phyloP scores from a whole-genome alignment of 345 rosid species.

The Populus davidiana region DNA sequence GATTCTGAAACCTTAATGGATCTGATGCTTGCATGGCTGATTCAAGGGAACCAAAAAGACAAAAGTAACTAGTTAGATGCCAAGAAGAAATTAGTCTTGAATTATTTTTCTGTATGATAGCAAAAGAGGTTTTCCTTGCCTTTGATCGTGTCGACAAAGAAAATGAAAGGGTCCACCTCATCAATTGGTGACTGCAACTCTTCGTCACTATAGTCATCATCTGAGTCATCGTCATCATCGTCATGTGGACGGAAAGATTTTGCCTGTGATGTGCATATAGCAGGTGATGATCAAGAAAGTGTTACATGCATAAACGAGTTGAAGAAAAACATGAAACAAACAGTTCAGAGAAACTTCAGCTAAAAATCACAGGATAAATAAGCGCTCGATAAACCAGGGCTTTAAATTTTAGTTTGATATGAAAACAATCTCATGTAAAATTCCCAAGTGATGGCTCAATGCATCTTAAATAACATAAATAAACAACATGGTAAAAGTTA shows the following conservation, averaged over 20 bases:
- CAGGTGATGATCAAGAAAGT: not conserved
- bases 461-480: not conserved
- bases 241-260: constrained; percentile 69
- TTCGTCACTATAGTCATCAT: constrained; percentile 89
- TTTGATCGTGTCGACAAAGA: constrained; percentile 83
- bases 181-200: constrained; percentile 94
- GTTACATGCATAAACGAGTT: not conserved
- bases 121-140: constrained; percentile 34
- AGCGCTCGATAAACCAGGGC: not conserved
- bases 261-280: constrained; percentile 42
- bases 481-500: not conserved
- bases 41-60: not conserved
- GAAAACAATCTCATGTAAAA: not conserved
- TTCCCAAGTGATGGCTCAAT: not conserved
- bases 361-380: not conserved
- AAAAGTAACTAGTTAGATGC: not conserved
- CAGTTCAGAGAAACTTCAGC: not conserved
- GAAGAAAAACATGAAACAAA: not conserved
- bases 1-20: constrained; percentile 77
- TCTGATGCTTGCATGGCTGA: constrained; percentile 75
- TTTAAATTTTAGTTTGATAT: not conserved
- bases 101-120: not conserved
- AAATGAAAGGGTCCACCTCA: constrained; percentile 93
- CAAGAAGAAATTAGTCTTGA: not conserved
- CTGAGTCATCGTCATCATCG: constrained; percentile 66